phyloP scores from a whole-genome alignment of 257 asterid species.

The Orobanche coerulescens region DNA sequence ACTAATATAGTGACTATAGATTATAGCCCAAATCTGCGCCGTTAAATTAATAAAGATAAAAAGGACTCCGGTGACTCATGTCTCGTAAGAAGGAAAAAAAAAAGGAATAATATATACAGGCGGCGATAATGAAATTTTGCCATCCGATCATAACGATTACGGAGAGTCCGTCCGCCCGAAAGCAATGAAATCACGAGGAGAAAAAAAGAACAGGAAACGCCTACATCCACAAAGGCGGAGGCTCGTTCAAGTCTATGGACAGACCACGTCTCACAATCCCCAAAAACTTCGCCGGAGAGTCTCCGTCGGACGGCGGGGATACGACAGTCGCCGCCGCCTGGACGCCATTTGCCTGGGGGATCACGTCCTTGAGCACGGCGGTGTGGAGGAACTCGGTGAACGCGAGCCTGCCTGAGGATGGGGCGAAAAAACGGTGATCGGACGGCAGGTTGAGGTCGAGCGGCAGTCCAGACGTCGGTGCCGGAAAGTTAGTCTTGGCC shows the following conservation, averaged over 20 bases:
- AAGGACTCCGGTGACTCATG: background rate
- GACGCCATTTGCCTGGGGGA: conserved; percentile 21
- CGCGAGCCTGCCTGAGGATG: conserved; percentile 40
- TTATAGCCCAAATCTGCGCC: background rate
- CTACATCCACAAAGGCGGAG: conserved; percentile 86
- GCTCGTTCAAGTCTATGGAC: conserved; percentile 87
- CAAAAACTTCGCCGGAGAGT: conserved; percentile 40
- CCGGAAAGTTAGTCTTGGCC: conserved; percentile 85
- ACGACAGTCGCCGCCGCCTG: conserved; percentile 23
- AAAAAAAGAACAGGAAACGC: background rate
- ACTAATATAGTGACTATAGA: too few relatives aligned
- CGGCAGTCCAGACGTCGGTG: conserved; percentile 30
- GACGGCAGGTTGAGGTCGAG: conserved; percentile 71
- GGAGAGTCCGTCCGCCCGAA: conserved; percentile 19
- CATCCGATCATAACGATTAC: conserved; percentile 11
- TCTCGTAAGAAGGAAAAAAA: conserved; percentile 6
- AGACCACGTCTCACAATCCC: conserved; percentile 77
- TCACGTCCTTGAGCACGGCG: conserved; percentile 34
- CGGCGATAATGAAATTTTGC: conserved; percentile 12
- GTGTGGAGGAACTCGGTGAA: conserved; percentile 58
- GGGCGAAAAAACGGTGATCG: conserved; percentile 52
- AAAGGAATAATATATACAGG: conserved; percentile 19
- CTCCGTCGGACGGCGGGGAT: conserved; percentile 30
- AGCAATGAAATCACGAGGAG: background rate
- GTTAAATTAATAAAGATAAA: background rate